Conservation (phyloP, 108 stramenopile genomes). For the Tribonema minus region DNA sequence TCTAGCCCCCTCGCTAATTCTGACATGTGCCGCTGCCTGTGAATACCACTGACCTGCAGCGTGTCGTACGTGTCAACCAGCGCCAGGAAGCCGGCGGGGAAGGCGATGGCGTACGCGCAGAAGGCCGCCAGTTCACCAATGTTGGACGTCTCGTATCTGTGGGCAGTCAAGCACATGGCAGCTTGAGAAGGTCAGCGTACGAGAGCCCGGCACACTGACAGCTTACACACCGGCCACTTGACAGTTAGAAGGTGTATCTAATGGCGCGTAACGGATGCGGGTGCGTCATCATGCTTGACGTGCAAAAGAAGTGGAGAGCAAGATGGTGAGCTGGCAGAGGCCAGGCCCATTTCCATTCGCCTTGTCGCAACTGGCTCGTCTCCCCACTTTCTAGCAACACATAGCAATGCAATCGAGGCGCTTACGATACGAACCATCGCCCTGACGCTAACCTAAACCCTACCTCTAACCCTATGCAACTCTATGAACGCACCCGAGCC, state of each 20-base stretch:
- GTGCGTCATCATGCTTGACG: not conserved
- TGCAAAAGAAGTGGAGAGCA: not conserved
- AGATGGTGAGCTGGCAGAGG: too few species aligned
- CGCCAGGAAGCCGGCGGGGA: slow-evolving; percentile 83
- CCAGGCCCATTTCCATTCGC: not conserved
- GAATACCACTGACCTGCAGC: slow-evolving; percentile 43
- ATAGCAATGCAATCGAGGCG: not conserved
- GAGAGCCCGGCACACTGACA: slow-evolving; percentile 6
- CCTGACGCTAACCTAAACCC: not conserved
- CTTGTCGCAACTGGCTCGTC: not conserved
- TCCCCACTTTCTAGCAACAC: not conserved
- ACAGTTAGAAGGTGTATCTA: slow-evolving; percentile 7
- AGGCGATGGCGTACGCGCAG: slow-evolving; percentile 85
- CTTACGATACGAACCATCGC: not conserved
- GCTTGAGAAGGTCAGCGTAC: not conserved
- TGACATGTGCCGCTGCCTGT: not conserved
- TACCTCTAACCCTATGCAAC: not conserved
- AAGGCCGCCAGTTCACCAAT: slow-evolving; percentile 95
- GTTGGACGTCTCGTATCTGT: slow-evolving; percentile 67
- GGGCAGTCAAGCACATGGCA: not conserved
- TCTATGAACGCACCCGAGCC: not conserved
- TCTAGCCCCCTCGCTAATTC: too few species aligned
- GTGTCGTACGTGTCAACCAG: slow-evolving; percentile 98
- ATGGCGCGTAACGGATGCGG: not conserved
- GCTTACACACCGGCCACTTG: slow-evolving; percentile 1